Conservation (phyloP, 2,329 filamentous ascomycete species). For the Alternaria sp. region DNA sequence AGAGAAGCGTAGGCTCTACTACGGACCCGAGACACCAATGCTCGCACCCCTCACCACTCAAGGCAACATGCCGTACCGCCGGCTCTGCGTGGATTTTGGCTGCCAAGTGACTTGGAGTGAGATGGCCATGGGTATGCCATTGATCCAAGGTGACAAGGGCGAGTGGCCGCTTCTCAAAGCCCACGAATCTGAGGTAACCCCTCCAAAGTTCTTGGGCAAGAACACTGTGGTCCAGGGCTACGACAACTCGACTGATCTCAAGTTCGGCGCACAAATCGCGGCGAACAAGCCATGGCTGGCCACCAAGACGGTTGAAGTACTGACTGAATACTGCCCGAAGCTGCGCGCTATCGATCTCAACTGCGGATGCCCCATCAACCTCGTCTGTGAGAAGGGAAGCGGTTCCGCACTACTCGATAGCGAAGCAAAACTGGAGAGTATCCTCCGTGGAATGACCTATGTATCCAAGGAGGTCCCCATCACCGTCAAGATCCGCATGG, state of each 20-base stretch:
- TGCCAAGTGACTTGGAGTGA: slow-evolving; percentile 96
- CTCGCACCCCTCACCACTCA: slow-evolving; percentile 96
- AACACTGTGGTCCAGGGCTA: slow-evolving; percentile 73
- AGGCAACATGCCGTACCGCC: slow-evolving; percentile 92
- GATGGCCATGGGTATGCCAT: slow-evolving; percentile 91
- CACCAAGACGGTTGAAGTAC: slow-evolving; percentile 82
- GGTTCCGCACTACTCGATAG: slow-evolving; percentile 92
- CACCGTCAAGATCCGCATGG: slow-evolving; percentile 93
- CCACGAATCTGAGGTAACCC: slow-evolving; percentile 78
- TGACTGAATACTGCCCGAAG: slow-evolving; percentile 78
- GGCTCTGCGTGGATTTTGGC: slow-evolving; percentile 86
- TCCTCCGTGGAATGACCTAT: slow-evolving; percentile 93
- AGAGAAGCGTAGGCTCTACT: slow-evolving; percentile 93
- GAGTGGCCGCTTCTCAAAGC: slow-evolving; percentile 97
- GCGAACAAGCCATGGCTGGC: slow-evolving; percentile 91
- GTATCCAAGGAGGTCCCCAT: slow-evolving; percentile 91
- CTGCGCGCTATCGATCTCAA: slow-evolving; percentile 93
- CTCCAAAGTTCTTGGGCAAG: slow-evolving; percentile 70
- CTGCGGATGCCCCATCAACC: slow-evolving; percentile 95
- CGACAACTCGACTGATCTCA: slow-evolving; percentile 80
- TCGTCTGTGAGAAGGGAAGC: slow-evolving; percentile 85
- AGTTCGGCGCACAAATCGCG: slow-evolving; percentile 91
- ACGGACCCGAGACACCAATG: slow-evolving; percentile 89
- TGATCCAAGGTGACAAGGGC: slow-evolving; percentile 86
- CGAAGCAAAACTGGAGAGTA: slow-evolving; percentile 87